Conservation (phyloP, 495 filamentous ascomycete species). For the Penicillium goetzii region DNA sequence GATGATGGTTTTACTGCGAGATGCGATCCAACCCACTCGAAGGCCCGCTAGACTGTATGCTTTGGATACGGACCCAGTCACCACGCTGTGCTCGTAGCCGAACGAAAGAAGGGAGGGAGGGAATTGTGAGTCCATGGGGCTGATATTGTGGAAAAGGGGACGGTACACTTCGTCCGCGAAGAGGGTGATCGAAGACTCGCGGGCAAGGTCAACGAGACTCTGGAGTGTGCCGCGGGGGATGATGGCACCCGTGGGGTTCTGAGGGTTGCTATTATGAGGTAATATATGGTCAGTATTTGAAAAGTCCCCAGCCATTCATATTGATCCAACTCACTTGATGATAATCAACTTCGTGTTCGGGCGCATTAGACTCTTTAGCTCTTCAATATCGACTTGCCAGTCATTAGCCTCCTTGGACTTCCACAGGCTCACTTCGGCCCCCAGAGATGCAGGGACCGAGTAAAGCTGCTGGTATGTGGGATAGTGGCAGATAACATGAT, state of each 20-base stretch:
- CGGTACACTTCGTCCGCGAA: conserved; percentile 86
- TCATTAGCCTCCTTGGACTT: conserved; percentile 64
- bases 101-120: conserved; percentile 73
- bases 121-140: conserved; percentile 56
- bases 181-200: conserved; percentile 63
- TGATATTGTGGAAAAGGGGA: conserved; percentile 81
- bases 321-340: conserved; percentile 53
- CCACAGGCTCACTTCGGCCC: conserved; percentile 83
- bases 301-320: not conserved
- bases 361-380: conserved; percentile 68
- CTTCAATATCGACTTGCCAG: conserved; percentile 69
- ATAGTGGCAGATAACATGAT: conserved; percentile 88
- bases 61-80: conserved; percentile 84
- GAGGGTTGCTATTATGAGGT: conserved; percentile 70
- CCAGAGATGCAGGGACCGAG: conserved; percentile 72
- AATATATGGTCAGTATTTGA: conserved; percentile 9
- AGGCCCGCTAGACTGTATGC: conserved; percentile 85
- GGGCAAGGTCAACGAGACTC: conserved; percentile 66
- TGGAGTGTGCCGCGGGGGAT: conserved; percentile 63
- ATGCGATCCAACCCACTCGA: conserved; percentile 82
- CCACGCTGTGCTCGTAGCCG: conserved; percentile 69
- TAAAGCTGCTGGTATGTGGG: conserved; percentile 93
- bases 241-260: conserved; percentile 83
- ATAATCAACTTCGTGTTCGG: conserved; percentile 77
- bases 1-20: conserved; percentile 63